Percentiles rank a stretch among this genome's conserved stretches.
Conservation (phyloP, 139 green algal genomes). For the Asterochloris erici region DNA sequence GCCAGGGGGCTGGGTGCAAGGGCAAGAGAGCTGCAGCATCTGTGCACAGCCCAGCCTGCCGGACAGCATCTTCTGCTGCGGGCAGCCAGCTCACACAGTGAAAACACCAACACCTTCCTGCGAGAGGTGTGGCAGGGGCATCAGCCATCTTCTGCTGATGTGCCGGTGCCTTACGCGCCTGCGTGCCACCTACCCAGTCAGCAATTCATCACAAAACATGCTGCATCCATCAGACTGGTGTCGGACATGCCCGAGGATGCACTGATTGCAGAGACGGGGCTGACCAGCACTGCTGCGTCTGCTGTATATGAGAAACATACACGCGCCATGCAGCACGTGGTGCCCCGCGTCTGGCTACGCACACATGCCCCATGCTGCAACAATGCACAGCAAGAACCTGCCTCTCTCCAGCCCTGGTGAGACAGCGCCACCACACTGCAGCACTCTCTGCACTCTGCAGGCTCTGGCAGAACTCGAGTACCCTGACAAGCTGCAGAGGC, state of each 20-base stretch:
- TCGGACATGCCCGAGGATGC: neutral
- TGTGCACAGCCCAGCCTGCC: too few species aligned
- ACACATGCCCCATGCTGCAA: neutral
- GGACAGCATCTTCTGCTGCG: neutral
- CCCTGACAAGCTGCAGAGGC: slow-evolving; percentile 55
- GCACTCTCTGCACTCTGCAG: slow-evolving; percentile 28
- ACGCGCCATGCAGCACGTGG: neutral
- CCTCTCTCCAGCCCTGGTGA: neutral
- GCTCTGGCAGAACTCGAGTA: slow-evolving; percentile 59
- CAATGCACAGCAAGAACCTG: too few species aligned
- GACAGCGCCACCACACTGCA: neutral
- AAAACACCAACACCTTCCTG: slow-evolving; percentile 85
- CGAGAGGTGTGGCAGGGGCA: slow-evolving; percentile 41
- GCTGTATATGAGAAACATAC: neutral
- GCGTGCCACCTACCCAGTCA: too few species aligned
- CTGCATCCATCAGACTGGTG: neutral
- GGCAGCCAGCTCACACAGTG: slow-evolving; percentile 40
- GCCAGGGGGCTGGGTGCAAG: too few species aligned
- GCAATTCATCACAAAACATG: neutral
- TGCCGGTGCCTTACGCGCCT: too few species aligned
- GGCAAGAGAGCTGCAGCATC: too few species aligned
- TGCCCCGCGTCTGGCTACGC: neutral
- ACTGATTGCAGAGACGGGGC: neutral
- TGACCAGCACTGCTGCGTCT: neutral
- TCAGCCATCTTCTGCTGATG: neutral